Percentiles rank a stretch among this genome's conserved stretches.
Conservation (phyloP, 306 rosid genomes). For the Begonia fuchsioides region DNA sequence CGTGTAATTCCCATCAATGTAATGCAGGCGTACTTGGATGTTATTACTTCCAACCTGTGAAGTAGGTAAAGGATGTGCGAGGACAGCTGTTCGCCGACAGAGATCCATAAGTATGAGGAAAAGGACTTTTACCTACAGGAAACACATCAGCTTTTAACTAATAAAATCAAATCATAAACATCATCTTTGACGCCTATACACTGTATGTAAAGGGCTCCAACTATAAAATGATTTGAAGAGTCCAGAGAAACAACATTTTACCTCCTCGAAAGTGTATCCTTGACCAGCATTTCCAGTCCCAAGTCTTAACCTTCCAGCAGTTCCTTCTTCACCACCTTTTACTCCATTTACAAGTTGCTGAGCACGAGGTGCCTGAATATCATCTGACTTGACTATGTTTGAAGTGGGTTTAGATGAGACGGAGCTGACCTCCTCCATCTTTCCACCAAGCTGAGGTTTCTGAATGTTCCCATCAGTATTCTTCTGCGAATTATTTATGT, state of each 20-base stretch:
- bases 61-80: conserved; percentile 73
- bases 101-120: conserved; percentile 83
- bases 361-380: conserved; percentile 47
- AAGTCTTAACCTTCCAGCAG: conserved; percentile 58
- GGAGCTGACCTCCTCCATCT: conserved; percentile 54
- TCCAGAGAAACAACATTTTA: conserved; percentile 6
- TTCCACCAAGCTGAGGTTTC: conserved; percentile 55
- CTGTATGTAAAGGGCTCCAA: too few species aligned
- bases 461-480: conserved; percentile 54
- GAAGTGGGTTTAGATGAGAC: conserved; percentile 43
- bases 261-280: conserved; percentile 98
- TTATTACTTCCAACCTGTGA: conserved; percentile 82
- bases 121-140: conserved; percentile 68
- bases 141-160: conserved; percentile 5
- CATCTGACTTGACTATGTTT: conserved; percentile 52
- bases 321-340: conserved; percentile 70
- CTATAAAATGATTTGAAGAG: too few species aligned
- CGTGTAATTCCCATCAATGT: conserved; percentile 83
- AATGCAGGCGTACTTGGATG: conserved; percentile 89
- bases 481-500: conserved; percentile 51
- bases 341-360: conserved; percentile 49
- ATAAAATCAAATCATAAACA: neutral
- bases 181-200: too few species aligned
- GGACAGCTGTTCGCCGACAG: conserved; percentile 60
- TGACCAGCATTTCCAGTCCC: conserved; percentile 99